Evolutionary conservation across 2,329 filamentous ascomycete species (phyloP), one percentile per base, ranked within the genome.

Genomic region (Alternaria postmessia): DNA sequence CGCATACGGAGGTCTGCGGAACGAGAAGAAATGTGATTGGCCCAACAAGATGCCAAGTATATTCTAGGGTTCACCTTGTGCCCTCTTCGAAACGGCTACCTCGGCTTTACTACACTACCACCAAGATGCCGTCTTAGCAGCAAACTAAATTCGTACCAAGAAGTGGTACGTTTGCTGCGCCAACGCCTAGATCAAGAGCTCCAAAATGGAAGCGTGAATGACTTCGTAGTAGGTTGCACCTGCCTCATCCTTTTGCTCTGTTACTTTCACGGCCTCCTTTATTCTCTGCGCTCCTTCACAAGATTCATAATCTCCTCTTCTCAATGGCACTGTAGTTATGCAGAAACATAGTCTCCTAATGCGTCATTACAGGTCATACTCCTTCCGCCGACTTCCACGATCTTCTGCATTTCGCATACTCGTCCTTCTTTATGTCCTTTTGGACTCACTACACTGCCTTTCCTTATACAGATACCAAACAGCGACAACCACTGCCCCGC

Each of bases 361-460:
- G 59, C 54, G 59, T 36, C 57, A 54, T 60, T 54, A 54, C 48
- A 69, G 65, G 61, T 61, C 56, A 12, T 63, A 67, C 55, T 63
- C 58, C 18, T 46, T 68, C 58, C 64, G 63, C 55, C 66, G 70
- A 36, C 61, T 68, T 44, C 61, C 64, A 38, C 70, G 66, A 36
- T 62, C 66, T 11, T 62, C 66, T 9, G 52, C 65, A 12, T 38
- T 69, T 16, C 69, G 65, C 20, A 22, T 73, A 30, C 22, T 74
- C 22, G 43, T 71, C 38, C 36, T 67, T 5, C 30, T 74, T 18
- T 56, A 70, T 18, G 46, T 71, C 9, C 38, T 73, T 5, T 68
- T 63, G 60, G 71, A 73, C 44, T 66, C 65, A 4, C 52, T 69
- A 7, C 60, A 72, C 11, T 65, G 68, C 24, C 59, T 72, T 22